Evolutionary conservation across 805 yeast species (phyloP), one percentile per base, ranked within the genome.

Genomic region (Candida adriatica): DNA sequence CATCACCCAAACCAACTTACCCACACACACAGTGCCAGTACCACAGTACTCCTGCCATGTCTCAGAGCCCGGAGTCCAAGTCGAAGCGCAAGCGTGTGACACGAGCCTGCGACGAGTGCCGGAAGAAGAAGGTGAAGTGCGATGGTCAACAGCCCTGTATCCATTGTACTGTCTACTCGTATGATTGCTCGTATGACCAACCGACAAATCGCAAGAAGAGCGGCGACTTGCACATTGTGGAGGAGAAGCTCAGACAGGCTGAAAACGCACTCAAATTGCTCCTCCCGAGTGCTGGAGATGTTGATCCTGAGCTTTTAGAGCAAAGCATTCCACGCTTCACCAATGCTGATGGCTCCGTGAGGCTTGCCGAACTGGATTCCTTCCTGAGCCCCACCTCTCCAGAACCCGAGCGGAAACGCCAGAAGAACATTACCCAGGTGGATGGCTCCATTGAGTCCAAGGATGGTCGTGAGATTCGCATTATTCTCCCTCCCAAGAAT

Each of bases 161-260:
- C 19, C 85, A 78, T 53, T 86, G 95, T 48, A 76, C 88, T 1
- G 92, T 81, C 1, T 82, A 81, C 54, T 73, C 81, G 13, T 78
- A 79, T 55, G 80, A 74, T 33, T 86, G 96, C 56, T 77, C 94
- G 0, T 86, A 86, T 53, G 84, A 82, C 47, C 87, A 83, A 33
- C 53, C 53, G 8, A 39, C 53, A 11, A 46, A 67, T 34, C 57
- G 83, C 30, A 73, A 71, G 48, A 73, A 48, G 28, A 38, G 46
- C 3, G 42, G 41, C 10, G 62, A 52, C 32, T 42, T 51, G 26
- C 51, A 42, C 37, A 41, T 54, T 18, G 49, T 59, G 8, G 69
- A 64, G 30, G 39, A 55, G 15, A 56, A 57, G 27, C 41, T 64
- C 22, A 56, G 55, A 36, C 35, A 41, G 23, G 58, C 66, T 13